Base-by-base conservation (phyloP, 2,329 filamentous ascomycete species). In the Pyrenophora tritici-repentis region DNA sequence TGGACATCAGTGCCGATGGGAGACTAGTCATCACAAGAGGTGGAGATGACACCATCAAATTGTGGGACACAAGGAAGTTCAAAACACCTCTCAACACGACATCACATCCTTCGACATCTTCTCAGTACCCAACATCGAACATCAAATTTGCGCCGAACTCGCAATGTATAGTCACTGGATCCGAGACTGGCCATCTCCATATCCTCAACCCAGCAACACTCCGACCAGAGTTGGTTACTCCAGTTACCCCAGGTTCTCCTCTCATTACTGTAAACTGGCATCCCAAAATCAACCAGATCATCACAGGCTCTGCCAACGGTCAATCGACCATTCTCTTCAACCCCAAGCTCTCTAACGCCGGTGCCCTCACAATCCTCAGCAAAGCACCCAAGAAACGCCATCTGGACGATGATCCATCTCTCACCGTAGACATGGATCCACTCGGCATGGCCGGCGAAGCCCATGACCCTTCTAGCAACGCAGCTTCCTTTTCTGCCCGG, bases 51-150 rank as follows among this genome's bases (percentile, higher is more conserved):
- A 83, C 89, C 2, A 93, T 99, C 74, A 97, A 97, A 76, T 81
- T 97, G 2, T 99, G 94, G 94, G 94, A 99, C 71, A 95, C 88
- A 3, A 86, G 94, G 51, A 97, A 97, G 68, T 96, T 99, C 80
- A 97, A 94, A 71, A 81, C 88, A 50, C 91, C 94, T 3, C 82
- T 99, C 12, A 90, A 91, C 40, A 89, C 86, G 1, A 85, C 90
- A 13, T 78, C 86, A 5, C 91, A 96, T 73, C 75, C 83, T 1
- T 96, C 93, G 1, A 96, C 90, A 12, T 93, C 91, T 1, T 86
- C 87, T 50, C 86, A 91, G 65, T 96, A 90, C 70, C 84, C 89
- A 0, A 92, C 90, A 53, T 88, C 86, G 45, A 96, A 91, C 68
- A 96, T 99, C 68, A 84, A 84, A 56, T 99, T 97, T 77, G 90